These are phyloP conservation scores for Pneumocystis jirovecii DNA, from an alignment of 1,139 yeast genomes.

Conservation along the genomic window DNA sequence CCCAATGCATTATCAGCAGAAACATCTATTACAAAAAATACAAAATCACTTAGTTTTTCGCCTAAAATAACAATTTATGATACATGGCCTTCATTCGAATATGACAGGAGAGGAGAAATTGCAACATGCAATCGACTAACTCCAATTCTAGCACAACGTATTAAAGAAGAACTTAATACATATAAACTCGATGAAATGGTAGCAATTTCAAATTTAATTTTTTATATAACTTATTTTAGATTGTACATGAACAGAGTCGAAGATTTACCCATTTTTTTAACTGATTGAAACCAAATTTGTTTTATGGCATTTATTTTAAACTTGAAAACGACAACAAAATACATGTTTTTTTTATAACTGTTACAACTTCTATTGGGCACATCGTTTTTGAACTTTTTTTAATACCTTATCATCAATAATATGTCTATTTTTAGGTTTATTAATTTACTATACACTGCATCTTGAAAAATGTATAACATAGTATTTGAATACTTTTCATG, in stretches of 20 bases:
- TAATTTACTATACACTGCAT: neutral
- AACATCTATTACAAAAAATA: neutral
- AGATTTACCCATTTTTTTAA: neutral
- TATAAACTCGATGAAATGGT: conserved; percentile 62
- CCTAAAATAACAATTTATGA: conserved; percentile 74
- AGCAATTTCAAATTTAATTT: conserved; percentile 41
- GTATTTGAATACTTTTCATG: neutral
- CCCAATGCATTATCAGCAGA: neutral
- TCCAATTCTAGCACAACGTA: conserved; percentile 73
- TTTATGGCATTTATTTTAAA: neutral
- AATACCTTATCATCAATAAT: neutral
- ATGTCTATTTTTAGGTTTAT: neutral
- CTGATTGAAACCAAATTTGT: neutral
- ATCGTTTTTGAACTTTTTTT: neutral
- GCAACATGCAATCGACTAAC: conserved; percentile 90
- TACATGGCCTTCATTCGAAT: conserved; percentile 70
- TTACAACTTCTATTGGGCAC: neutral
- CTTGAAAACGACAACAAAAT: neutral
- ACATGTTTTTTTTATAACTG: neutral
- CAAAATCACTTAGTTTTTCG: conserved; percentile 44
- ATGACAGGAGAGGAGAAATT: conserved; percentile 84
- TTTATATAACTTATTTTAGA: conserved; percentile 53
- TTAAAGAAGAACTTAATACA: conserved; percentile 70
- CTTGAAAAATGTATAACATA: neutral
- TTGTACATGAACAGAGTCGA: neutral